phyloP scores from a whole-genome alignment of 2,329 filamentous ascomycete genomes.

The Venturia asperata region DNA sequence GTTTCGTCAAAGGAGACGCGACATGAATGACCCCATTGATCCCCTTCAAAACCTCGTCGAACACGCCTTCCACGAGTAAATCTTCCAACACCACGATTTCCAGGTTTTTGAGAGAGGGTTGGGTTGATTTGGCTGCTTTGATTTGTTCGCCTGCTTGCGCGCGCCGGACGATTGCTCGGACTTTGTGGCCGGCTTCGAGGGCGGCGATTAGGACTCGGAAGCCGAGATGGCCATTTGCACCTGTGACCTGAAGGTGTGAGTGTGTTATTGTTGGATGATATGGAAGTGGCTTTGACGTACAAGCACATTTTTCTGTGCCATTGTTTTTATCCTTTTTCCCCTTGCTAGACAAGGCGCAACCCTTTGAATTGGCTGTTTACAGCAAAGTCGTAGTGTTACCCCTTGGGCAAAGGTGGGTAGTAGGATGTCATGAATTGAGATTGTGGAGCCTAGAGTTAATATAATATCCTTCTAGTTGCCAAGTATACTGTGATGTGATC shows the following conservation, averaged over 20 bases:
- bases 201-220: conserved; percentile 30
- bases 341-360: too few species aligned
- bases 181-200: conserved; percentile 32
- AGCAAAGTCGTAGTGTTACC: too few species aligned
- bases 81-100: conserved; percentile 31
- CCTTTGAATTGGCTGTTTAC: too few species aligned
- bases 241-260: conserved; percentile 28
- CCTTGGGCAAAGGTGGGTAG: too few species aligned
- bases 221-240: conserved; percentile 35
- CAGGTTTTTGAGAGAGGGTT: conserved; percentile 21
- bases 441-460: too few species aligned
- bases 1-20: background rate
- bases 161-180: conserved; percentile 32
- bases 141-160: conserved; percentile 28
- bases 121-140: conserved; percentile 26
- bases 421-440: too few species aligned
- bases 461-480: too few species aligned
- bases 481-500: too few species aligned
- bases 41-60: conserved; percentile 36
- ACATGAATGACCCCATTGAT: background rate
- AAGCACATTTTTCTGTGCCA: background rate
- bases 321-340: background rate
- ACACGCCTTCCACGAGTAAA: conserved; percentile 32
- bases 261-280: background rate
- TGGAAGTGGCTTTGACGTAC: background rate